Base-by-base conservation (phyloP, 2,329 filamentous ascomycete species). In the Cladosporium sp. region DNA sequence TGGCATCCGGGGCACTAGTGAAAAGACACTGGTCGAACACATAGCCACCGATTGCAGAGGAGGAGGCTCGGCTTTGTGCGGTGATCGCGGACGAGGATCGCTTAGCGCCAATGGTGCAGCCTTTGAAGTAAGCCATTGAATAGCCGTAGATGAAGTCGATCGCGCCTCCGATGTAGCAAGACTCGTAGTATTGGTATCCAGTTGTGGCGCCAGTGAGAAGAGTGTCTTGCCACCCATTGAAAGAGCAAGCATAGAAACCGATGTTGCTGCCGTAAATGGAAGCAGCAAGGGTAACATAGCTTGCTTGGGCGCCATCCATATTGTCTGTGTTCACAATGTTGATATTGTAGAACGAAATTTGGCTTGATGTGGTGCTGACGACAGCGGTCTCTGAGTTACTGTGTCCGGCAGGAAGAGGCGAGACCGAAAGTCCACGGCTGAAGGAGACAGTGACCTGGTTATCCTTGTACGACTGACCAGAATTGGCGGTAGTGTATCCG, bases 71-170 rank as follows among this genome's bases (percentile, higher is more conserved):
- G 61, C 74, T 75, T 57, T 66, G 64, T 34, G 68, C 69, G 13
- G 68, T 70, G 34, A 72, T 63, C n/a, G 63, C 63, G 43, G 61
- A 69, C 46, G 66, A 61, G 6, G 59, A 63, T 38, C 62, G 59
- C 49, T 69, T 70, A 0, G 68, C 65, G 2, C 66, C 63, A 14
- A 71, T 70, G 4, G 66, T 69, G 14, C 68, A 69, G 43, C 64
- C 66, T 22, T 60, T 66, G 63, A 77, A 75, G 55, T 76, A 76
- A 9, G 64, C 73, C 0, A 72, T 66, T 3, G 71, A 72, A 32
- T 68, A 66, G 8, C 74, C 74, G 22, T 69, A 70, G 13, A 71
- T 74, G 64, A 74, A 74, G 46, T 76, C 71, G 37, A 72, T 67
- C 9, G 70, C 70, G 5, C 70, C 71, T 45, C 68, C 66, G 22